A percentile compares a stretch with the other conserved stretches of the same genome.
Conservation (phyloP, 805 yeast species). For the Candida verbasci region DNA sequence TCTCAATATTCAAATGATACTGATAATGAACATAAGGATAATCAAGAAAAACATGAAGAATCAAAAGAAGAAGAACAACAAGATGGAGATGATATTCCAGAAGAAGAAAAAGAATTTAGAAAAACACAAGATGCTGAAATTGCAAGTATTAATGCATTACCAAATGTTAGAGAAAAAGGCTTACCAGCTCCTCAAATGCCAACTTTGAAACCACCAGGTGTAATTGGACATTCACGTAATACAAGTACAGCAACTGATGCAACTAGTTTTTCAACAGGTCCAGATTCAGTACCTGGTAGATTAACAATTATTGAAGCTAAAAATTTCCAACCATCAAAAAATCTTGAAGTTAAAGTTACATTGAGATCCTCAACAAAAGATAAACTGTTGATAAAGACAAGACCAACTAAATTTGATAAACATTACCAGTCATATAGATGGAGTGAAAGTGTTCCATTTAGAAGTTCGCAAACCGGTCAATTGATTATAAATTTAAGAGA, state of each 20-base stretch:
- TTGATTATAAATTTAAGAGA: slow-evolving; percentile 59
- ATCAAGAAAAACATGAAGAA: slow-evolving; percentile 1
- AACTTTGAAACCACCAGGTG: slow-evolving; percentile 21
- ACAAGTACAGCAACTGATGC: slow-evolving; percentile 27
- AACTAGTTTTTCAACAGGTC: slow-evolving; percentile 31
- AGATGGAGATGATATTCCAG: slow-evolving; percentile 3
- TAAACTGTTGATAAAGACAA: slow-evolving; percentile 64
- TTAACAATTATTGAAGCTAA: slow-evolving; percentile 47
- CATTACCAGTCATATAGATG: slow-evolving; percentile 44
- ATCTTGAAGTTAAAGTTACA: slow-evolving; percentile 52
- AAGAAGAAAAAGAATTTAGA: slow-evolving; percentile 9
- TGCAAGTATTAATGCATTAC: slow-evolving; percentile 19
- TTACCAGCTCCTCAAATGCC: slow-evolving; percentile 40
- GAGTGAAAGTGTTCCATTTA: slow-evolving; percentile 66
- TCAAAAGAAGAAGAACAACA: background rate
- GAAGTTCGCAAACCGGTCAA: slow-evolving; percentile 57
- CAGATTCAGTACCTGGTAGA: slow-evolving; percentile 48
- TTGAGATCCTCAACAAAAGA: slow-evolving; percentile 42
- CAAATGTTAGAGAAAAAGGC: slow-evolving; percentile 25
- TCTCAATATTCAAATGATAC: background rate
- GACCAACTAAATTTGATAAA: slow-evolving; percentile 44
- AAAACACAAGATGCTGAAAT: slow-evolving; percentile 6
- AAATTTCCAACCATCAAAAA: slow-evolving; percentile 31
- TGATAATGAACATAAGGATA: background rate
- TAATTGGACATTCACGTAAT: slow-evolving; percentile 14